Evolutionary conservation across 345 rosid genomes (phyloP).

Genomic region (Psidium friedrichsthalianum): DNA sequence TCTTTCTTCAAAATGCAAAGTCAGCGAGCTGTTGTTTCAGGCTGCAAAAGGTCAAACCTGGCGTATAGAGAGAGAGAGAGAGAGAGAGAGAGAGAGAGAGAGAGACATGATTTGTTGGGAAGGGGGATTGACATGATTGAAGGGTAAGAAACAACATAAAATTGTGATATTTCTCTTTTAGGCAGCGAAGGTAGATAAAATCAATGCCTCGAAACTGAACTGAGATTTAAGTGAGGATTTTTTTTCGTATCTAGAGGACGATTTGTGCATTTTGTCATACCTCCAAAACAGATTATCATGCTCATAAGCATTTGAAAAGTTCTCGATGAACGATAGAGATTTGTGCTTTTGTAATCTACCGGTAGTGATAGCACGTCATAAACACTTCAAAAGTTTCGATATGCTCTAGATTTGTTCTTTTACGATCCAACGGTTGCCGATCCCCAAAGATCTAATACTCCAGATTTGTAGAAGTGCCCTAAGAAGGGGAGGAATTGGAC

Average conservation of each 20-base stretch:
- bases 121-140: neutral
- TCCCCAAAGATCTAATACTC: neutral
- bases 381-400: neutral
- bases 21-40: neutral
- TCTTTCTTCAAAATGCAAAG: neutral
- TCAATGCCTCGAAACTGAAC: neutral
- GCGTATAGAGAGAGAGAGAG: neutral
- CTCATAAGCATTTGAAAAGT: neutral
- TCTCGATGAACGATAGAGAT: neutral
- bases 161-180: neutral
- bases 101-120: neutral
- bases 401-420: too few relatives aligned
- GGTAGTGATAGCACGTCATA: too few relatives aligned
- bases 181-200: neutral
- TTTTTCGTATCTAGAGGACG: neutral
- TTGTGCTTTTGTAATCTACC: neutral
- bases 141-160: neutral
- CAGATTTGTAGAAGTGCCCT: neutral
- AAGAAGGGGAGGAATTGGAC: neutral
- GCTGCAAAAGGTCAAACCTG: neutral
- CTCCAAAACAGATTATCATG: neutral
- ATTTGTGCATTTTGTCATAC: neutral
- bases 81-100: neutral
- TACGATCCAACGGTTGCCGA: neutral
- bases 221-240: neutral